Base-by-base conservation (phyloP, 139 green algal species). In the Zygnema circumcarinatum region DNA sequence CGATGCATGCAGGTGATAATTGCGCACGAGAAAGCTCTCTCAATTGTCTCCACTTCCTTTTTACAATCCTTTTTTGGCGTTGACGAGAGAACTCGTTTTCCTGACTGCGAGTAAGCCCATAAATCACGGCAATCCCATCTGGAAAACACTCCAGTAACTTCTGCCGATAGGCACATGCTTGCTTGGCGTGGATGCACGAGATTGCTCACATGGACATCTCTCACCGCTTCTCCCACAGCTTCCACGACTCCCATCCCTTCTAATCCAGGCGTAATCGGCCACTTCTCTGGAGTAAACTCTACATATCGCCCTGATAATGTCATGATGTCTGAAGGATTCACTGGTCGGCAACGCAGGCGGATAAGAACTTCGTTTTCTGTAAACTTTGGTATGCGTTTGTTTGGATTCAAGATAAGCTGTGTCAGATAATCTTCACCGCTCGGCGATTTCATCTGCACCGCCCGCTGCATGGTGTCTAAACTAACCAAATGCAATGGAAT, bases 161-260 rank as follows among this genome's bases (percentile, higher is more conserved):
- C n/a, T n/a, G n/a, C n/a, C n/a, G n/a, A n/a, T n/a, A n/a, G n/a
- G n/a, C n/a, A n/a, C n/a, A n/a, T n/a, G n/a, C n/a, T n/a, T n/a
- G n/a, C n/a, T n/a, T n/a, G n/a, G n/a, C n/a, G n/a, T n/a, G n/a
- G n/a, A n/a, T n/a, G n/a, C n/a, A n/a, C n/a, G 69, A 42, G 11
- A 78, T 41, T 40, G 35, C 69, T 56, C 74, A 82, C 74, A 42
- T 82, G 33, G 25, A 82, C 2, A 52, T 82, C 25, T 47, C 2
- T 42, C n/a, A 82, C 31, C 29, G 2, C 74, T 16, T 16, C 32
- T 42, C 74, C 74, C 32, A 85, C 32, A 33, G 40, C 78, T 38
- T 78, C 78, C 22, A 85, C 78, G 2, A 85, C 78, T 35, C 78
- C 78, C 31, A 33, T 38, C 1, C 78, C 78, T 67, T 85, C 78